Percentiles rank a stretch among this genome's conserved stretches.
These are phyloP conservation scores for Acanthamoeba culbertsoni DNA, from an alignment of 208 protist species.

Conservation along the genomic window DNA sequence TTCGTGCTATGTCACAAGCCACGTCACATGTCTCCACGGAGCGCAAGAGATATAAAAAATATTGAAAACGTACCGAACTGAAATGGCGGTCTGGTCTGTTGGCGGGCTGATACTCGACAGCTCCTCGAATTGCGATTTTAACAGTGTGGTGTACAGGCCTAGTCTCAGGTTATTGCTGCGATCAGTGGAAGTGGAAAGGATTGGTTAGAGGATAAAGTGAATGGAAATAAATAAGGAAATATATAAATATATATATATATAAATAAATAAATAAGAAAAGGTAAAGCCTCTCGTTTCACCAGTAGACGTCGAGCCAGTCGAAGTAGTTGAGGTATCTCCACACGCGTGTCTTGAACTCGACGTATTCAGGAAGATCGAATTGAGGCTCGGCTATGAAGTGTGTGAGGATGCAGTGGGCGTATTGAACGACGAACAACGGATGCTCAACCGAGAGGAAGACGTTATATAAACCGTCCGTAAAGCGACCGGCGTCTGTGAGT, in stretches of 20 bases:
- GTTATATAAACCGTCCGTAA: neutral
- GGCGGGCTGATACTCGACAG: neutral
- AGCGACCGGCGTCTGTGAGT: neutral
- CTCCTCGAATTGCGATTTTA: neutral
- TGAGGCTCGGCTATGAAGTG: neutral
- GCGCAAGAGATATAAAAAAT: no score
- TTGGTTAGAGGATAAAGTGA: neutral
- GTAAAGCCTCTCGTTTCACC: no score
- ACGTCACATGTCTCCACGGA: neutral
- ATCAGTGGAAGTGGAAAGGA: neutral
- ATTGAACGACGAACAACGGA: neutral
- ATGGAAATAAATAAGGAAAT: neutral
- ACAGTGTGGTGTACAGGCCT: neutral
- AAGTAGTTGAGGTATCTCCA: constrained; percentile 14
- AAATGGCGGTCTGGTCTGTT: neutral
- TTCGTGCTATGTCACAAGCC: neutral
- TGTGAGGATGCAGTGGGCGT: neutral
- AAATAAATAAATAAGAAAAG: neutral
- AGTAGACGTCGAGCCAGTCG: constrained; percentile 24
- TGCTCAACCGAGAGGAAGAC: constrained; percentile 31
- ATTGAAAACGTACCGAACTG: neutral
- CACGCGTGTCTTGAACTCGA: constrained; percentile 6
- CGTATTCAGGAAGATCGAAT: neutral
- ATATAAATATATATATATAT: neutral
- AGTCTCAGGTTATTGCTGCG: neutral